These are phyloP conservation scores for Ophiostoma angusticollis DNA, from an alignment of 2,329 filamentous ascomycete species.

Conservation along the genomic window DNA sequence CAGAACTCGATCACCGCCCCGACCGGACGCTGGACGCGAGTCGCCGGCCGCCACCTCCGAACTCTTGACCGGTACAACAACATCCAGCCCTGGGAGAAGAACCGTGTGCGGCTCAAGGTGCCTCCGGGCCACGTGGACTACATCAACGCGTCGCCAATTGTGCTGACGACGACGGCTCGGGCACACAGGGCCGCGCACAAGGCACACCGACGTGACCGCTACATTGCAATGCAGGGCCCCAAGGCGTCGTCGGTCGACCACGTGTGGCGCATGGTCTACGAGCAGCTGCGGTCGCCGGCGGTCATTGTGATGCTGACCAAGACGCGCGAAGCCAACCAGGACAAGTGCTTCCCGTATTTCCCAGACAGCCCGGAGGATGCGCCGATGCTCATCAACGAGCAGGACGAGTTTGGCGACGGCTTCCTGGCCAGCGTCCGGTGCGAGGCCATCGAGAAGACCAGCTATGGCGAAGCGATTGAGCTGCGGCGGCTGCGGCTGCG, in stretches of 20 bases:
- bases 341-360: slow-evolving; percentile 89
- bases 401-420: slow-evolving; percentile 51
- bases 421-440: slow-evolving; percentile 59
- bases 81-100: slow-evolving; percentile 80
- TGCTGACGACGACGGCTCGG: slow-evolving; percentile 33
- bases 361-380: slow-evolving; percentile 44
- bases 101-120: slow-evolving; percentile 69
- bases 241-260: slow-evolving; percentile 63
- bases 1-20: slow-evolving; percentile 27
- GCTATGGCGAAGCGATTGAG: slow-evolving; percentile 48
- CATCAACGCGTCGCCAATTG: slow-evolving; percentile 68
- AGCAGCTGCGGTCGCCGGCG: slow-evolving; percentile 57
- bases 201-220: slow-evolving; percentile 35
- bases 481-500: slow-evolving; percentile 58
- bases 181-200: slow-evolving; percentile 14
- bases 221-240: slow-evolving; percentile 91
- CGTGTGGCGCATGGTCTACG: slow-evolving; percentile 91
- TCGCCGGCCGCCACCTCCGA: slow-evolving; percentile 39
- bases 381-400: slow-evolving; percentile 44
- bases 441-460: slow-evolving; percentile 45
- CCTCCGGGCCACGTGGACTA: slow-evolving; percentile 62
- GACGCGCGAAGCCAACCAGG: slow-evolving; percentile 60
- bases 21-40: slow-evolving; percentile 33
- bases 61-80: slow-evolving; percentile 76
- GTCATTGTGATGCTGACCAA: slow-evolving; percentile 94